A percentile compares a stretch with the other conserved stretches of the same genome.
Evolutionary conservation across 345 rosid genomes (phyloP).

Genomic region (Acer yangbiense): DNA sequence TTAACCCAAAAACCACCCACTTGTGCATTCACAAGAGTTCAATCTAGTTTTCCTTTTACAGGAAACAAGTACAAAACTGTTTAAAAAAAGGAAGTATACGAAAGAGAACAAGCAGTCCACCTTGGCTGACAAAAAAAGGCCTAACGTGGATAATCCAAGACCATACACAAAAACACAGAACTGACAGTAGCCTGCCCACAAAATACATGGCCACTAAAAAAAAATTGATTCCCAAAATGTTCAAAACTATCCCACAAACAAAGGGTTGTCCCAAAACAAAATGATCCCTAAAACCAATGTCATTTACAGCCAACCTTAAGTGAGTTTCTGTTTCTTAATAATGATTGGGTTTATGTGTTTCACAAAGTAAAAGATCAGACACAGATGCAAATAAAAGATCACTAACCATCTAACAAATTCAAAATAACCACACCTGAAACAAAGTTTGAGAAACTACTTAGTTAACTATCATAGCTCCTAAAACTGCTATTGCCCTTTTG

Average conservation of each 20-base stretch:
- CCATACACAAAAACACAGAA: too few relatives aligned
- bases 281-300: too few relatives aligned
- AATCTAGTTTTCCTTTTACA: neutral
- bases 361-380: neutral
- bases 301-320: neutral
- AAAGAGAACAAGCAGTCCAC: neutral
- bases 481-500: neutral
- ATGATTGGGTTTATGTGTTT: neutral
- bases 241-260: too few relatives aligned
- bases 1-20: neutral
- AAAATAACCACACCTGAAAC: neutral
- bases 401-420: neutral
- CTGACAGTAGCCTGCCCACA: too few relatives aligned
- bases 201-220: too few relatives aligned
- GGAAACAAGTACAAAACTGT: neutral
- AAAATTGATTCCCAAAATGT: too few relatives aligned
- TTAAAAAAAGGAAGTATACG: neutral
- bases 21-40: neutral
- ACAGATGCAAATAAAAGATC: neutral
- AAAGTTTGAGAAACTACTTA: neutral
- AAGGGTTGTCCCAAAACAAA: neutral
- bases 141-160: neutral
- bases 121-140: neutral
- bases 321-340: neutral
- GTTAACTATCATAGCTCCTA: neutral